phyloP scores from a whole-genome alignment of 2,329 filamentous ascomycete species.

The Fusarium sp. region DNA sequence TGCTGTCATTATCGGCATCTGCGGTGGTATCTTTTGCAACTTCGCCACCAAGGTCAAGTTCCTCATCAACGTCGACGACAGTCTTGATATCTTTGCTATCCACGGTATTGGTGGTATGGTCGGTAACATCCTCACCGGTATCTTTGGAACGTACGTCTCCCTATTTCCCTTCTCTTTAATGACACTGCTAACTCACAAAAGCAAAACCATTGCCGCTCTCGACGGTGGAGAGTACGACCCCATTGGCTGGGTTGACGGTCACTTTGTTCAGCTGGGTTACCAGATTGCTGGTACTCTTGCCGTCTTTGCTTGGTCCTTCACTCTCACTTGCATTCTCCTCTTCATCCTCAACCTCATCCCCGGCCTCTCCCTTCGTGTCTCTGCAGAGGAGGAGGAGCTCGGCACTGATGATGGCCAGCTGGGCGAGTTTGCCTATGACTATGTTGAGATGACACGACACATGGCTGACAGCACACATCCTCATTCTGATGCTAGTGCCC shows the following conservation, averaged over 20 bases:
- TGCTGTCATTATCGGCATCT: constrained; percentile 66
- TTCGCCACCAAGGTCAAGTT: constrained; percentile 87
- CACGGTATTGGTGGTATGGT: constrained; percentile 86
- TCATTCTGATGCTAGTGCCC: constrained; percentile 35
- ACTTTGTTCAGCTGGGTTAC: constrained; percentile 76
- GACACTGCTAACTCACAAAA: constrained; percentile 42
- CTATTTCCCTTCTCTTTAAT: too few relatives aligned
- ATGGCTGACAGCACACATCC: constrained; percentile 55
- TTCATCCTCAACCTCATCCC: constrained; percentile 77
- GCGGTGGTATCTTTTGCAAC: constrained; percentile 76
- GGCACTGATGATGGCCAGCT: constrained; percentile 79
- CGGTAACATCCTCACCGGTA: constrained; percentile 79
- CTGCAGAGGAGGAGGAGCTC: constrained; percentile 72
- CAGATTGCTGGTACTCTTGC: constrained; percentile 75
- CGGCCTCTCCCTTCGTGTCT: constrained; percentile 73
- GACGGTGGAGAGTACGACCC: constrained; percentile 69
- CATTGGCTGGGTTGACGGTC: constrained; percentile 76
- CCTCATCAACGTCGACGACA: constrained; percentile 80
- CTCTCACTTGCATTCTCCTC: constrained; percentile 73
- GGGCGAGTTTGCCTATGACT: constrained; percentile 86
- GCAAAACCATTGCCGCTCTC: constrained; percentile 76
- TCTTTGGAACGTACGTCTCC: constrained; percentile 73
- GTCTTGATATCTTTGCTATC: constrained; percentile 90
- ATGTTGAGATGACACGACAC: constrained; percentile 76
- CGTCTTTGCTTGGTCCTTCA: constrained; percentile 72